Evolutionary conservation across 2,329 filamentous ascomycete species (phyloP).

Genomic region (Cladosporium sp.): DNA sequence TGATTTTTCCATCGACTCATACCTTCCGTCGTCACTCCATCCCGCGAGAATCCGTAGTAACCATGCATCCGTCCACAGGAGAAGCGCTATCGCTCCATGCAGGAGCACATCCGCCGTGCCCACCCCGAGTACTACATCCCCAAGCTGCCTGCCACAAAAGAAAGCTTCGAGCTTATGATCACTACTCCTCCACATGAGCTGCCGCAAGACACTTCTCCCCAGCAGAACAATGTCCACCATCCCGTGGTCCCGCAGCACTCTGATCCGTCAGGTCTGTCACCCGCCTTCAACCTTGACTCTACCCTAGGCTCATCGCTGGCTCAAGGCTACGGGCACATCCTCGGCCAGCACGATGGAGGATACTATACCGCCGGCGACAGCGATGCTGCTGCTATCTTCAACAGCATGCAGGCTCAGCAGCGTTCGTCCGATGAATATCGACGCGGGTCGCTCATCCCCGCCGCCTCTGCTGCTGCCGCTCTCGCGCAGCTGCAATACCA

Average conservation of each 20-base stretch:
- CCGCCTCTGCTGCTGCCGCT: slow-evolving; percentile 76
- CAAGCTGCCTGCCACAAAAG: slow-evolving; percentile 94
- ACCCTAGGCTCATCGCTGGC: slow-evolving; percentile 31
- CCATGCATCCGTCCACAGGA: slow-evolving; percentile 54
- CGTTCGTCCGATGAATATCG: slow-evolving; percentile 66
- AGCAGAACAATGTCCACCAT: slow-evolving; percentile 23
- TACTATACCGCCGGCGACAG: slow-evolving; percentile 51
- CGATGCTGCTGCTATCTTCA: slow-evolving; percentile 54
- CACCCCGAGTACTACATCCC: slow-evolving; percentile 97
- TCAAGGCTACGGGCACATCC: slow-evolving; percentile 30
- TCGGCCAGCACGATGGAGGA: slow-evolving; percentile 40
- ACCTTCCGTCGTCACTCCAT: background rate
- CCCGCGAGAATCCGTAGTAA: slow-evolving; percentile 11
- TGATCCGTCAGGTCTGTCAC: slow-evolving; percentile 36
- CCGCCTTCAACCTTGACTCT: slow-evolving; percentile 30
- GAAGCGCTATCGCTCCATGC: slow-evolving; percentile 96
- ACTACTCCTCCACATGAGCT: slow-evolving; percentile 76
- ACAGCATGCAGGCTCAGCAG: slow-evolving; percentile 54
- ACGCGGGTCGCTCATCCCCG: slow-evolving; percentile 59
- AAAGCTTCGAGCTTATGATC: slow-evolving; percentile 96
- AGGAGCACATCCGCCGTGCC: slow-evolving; percentile 96
- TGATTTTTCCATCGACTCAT: background rate
- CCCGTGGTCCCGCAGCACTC: slow-evolving; percentile 20
- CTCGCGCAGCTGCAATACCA: slow-evolving; percentile 80
- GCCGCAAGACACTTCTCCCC: slow-evolving; percentile 37